A percentile compares a stretch with the other conserved stretches of the same genome.
phyloP scores from a whole-genome alignment of 495 filamentous ascomycete genomes.

The Lepraria neglecta region DNA sequence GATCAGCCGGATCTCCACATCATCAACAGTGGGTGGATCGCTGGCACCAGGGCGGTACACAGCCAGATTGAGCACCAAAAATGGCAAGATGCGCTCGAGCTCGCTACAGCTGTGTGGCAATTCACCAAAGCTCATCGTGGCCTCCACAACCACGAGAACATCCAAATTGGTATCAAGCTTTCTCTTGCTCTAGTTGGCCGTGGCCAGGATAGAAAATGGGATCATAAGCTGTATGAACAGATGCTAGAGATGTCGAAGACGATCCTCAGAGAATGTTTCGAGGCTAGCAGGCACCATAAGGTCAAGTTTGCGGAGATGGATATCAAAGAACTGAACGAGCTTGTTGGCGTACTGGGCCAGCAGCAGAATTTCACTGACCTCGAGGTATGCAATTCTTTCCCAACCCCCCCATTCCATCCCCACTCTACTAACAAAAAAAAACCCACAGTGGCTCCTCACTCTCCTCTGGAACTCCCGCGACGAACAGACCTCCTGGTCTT shows the following conservation, averaged over 20 bases:
- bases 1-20: conserved; percentile 40
- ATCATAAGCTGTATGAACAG: conserved; percentile 38
- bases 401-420: background rate
- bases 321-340: conserved; percentile 48
- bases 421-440: background rate
- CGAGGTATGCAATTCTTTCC: conserved; percentile 38
- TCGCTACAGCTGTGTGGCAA: conserved; percentile 48
- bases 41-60: conserved; percentile 36
- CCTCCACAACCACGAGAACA: conserved; percentile 42
- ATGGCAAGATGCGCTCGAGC: conserved; percentile 49
- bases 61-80: conserved; percentile 39
- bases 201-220: conserved; percentile 38
- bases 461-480: conserved; percentile 57
- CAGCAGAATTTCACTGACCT: conserved; percentile 54
- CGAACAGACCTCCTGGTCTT: conserved; percentile 49
- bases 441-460: conserved; percentile 42
- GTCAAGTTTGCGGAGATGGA: conserved; percentile 48
- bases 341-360: conserved; percentile 52
- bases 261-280: conserved; percentile 47
- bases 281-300: conserved; percentile 41
- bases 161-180: conserved; percentile 50
- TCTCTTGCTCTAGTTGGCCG: conserved; percentile 48
- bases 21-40: conserved; percentile 29
- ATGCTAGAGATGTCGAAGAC: conserved; percentile 49
- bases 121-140: conserved; percentile 49